phyloP scores from a whole-genome alignment of 371 early-diverging fungal species.

The Sanchytrium tribonematis region DNA sequence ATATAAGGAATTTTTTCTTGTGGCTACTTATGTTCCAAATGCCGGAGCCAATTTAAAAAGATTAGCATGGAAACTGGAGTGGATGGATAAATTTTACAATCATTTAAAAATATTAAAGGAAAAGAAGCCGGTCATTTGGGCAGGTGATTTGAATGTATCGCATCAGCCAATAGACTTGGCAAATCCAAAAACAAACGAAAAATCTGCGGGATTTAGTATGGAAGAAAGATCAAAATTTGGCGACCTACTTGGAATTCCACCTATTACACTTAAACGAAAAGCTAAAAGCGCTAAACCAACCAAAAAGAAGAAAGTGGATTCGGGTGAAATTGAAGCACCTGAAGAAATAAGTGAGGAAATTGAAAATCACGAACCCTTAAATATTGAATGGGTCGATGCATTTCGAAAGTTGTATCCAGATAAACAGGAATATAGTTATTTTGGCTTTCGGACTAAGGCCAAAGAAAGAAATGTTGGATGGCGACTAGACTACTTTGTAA shows the following conservation, averaged over 20 bases:
- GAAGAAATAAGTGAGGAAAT: background rate
- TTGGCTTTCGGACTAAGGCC: slow-evolving; percentile 38
- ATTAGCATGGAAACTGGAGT: slow-evolving; percentile 29
- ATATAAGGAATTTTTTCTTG: slow-evolving; percentile 30
- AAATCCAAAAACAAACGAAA: slow-evolving; percentile 40
- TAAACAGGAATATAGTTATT: slow-evolving; percentile 43
- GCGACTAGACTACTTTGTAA: slow-evolving; percentile 16
- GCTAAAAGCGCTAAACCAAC: background rate
- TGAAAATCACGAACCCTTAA: background rate
- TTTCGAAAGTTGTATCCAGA: slow-evolving; percentile 45
- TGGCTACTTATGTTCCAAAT: slow-evolving; percentile 41
- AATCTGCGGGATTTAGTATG: slow-evolving; percentile 51
- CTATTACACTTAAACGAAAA: background rate
- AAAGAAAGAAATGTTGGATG: slow-evolving; percentile 49
- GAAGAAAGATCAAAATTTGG: slow-evolving; percentile 48
- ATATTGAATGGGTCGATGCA: slow-evolving; percentile 33
- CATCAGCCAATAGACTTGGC: slow-evolving; percentile 51
- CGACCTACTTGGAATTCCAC: background rate
- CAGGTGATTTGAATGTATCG: slow-evolving; percentile 56
- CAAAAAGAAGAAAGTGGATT: background rate
- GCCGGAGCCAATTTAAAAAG: slow-evolving; percentile 40
- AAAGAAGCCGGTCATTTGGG: slow-evolving; percentile 45
- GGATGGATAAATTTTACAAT: slow-evolving; percentile 33
- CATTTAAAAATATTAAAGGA: slow-evolving; percentile 34
- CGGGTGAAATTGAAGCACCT: background rate